phyloP scores from a whole-genome alignment of 176 grass and related monocot genomes.

The Ananas comosus region DNA sequence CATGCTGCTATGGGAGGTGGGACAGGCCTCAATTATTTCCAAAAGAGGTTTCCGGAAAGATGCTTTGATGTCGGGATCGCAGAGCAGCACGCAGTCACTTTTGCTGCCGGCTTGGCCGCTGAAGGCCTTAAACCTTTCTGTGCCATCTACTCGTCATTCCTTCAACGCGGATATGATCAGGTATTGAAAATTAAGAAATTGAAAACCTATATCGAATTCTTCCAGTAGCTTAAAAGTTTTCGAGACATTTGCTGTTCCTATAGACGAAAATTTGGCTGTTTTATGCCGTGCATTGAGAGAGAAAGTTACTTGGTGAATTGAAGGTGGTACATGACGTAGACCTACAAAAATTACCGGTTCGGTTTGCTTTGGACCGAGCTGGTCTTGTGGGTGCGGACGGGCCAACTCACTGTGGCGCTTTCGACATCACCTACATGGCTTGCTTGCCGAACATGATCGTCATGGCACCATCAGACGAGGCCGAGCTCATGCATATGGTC shows the following conservation, averaged over 20 bases:
- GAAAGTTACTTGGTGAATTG: neutral
- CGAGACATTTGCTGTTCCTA: too few species aligned
- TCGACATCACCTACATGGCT: conserved; percentile 88
- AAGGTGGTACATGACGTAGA: conserved; percentile 94
- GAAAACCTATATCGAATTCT: neutral
- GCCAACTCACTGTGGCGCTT: conserved; percentile 89
- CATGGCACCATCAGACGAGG: conserved; percentile 87
- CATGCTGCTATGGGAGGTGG: conserved; percentile 97
- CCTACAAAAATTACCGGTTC: conserved; percentile 72
- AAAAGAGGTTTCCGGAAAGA: conserved; percentile 72
- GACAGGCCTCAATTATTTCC: conserved; percentile 93
- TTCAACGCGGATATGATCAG: conserved; percentile 96
- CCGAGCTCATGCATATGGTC: conserved; percentile 93
- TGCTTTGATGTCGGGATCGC: conserved; percentile 99
- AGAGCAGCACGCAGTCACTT: conserved; percentile 94
- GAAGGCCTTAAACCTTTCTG: conserved; percentile 96
- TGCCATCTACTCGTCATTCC: conserved; percentile 91
- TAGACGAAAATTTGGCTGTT: too few species aligned
- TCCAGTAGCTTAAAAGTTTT: too few species aligned
- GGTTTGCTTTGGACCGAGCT: conserved; percentile 73
- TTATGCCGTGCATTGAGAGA: neutral
- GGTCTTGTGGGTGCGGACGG: conserved; percentile 90
- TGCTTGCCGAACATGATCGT: conserved; percentile 97
- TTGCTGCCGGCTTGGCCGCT: conserved; percentile 68
- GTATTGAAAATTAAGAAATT: conserved; percentile 6